Evolutionary conservation across 495 filamentous ascomycete genomes (phyloP), one percentile per base, ranked within the genome.

Genomic region (Podospora comata): DNA sequence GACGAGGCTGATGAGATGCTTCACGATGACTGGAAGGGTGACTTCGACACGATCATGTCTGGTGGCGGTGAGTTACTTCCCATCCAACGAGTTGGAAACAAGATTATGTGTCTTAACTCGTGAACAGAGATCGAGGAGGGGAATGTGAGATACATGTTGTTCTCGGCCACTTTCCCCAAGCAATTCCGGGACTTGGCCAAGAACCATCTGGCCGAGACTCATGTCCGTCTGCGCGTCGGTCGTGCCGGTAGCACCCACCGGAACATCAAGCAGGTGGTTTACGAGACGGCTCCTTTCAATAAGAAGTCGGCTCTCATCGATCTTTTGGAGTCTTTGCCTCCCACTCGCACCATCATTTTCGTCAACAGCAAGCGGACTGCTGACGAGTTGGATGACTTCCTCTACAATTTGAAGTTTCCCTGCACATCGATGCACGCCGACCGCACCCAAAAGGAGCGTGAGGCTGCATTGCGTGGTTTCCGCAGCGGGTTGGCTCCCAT

Each of bases 1-100:
- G 95, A 98, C 64, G 95, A 99, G 76, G 95, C 95, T 1, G 95
- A 99, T 76, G 93, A 97, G 80, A 87, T 98, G 84, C 85, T 99
- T 0, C 76, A 89, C 5, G 54, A 78, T 0, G 91, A 92, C 73
- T 97, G 93, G 92, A 83, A 90, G 60, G 79, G 84, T 0, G 87
- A 92, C 1, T 82, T 97, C 62, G 79, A 81, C 16, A 82, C 85
- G 68, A 89, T 97, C 64, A 87, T 97, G 82, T 81, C 84, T 65
- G 92, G 92, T 64, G 90, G 89, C 73, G 90, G 91, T 92, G 84
- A 81, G 86, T 79, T 32, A 7, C 30, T 30, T 30, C 23, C 7
- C 18, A 7, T 4, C 15, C 18, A 59, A 5, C 7, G 18, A 59
- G 2, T 9, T 13, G 26, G 18, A 11, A 23, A 23, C 23, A 23